These are phyloP conservation scores for Tothia fuscella DNA, from an alignment of 2,329 filamentous ascomycete species.

Conservation along the genomic window DNA sequence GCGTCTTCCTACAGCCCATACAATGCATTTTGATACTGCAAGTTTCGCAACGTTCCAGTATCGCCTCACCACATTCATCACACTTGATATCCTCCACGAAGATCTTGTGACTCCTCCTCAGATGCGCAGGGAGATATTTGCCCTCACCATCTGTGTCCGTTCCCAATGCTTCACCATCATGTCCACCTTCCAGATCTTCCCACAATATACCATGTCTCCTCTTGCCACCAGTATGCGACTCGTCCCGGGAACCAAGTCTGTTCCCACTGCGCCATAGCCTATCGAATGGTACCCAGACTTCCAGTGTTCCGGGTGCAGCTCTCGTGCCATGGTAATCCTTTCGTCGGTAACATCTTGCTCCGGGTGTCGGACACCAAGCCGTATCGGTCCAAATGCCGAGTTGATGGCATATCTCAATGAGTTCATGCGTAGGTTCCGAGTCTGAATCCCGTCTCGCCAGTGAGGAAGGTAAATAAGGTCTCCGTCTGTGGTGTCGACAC, in stretches of 20 bases:
- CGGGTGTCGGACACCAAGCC: constrained; percentile 48
- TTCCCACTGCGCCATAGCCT: constrained; percentile 47
- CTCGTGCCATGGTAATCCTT: constrained; percentile 45
- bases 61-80: constrained; percentile 40
- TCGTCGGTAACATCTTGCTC: constrained; percentile 42
- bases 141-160: constrained; percentile 39
- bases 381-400: constrained; percentile 50
- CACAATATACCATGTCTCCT: constrained; percentile 39
- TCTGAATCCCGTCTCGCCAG: constrained; percentile 45
- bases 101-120: constrained; percentile 39
- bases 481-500: constrained; percentile 48
- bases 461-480: constrained; percentile 46
- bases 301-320: constrained; percentile 41
- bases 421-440: constrained; percentile 47
- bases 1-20: constrained; percentile 46
- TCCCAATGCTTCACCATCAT: constrained; percentile 43
- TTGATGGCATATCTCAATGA: constrained; percentile 46
- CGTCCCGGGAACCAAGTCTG: constrained; percentile 42
- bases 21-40: constrained; percentile 52
- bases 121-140: constrained; percentile 42
- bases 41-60: constrained; percentile 46
- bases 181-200: constrained; percentile 43
- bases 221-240: constrained; percentile 22
- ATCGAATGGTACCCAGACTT: constrained; percentile 52
- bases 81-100: constrained; percentile 44